Percentiles rank a stretch among this genome's conserved stretches.
phyloP scores from a whole-genome alignment of 129 eudicot species.

The Arctium minus region DNA sequence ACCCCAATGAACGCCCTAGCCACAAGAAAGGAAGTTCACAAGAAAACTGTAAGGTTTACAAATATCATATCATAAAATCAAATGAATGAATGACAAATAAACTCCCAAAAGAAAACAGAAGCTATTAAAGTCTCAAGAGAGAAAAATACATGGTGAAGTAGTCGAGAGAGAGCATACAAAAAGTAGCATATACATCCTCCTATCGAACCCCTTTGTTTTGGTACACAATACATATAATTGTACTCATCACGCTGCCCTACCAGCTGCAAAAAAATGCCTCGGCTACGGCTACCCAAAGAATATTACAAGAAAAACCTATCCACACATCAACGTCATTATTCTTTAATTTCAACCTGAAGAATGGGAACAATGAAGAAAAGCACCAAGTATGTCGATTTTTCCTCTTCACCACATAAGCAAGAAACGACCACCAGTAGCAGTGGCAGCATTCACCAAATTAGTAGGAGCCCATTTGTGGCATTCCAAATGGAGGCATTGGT shows the following conservation, averaged over 20 bases:
- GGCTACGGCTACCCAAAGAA: conserved; percentile 49
- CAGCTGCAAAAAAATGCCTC: conserved; percentile 66
- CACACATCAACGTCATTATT: conserved; percentile 37
- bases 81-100: background rate
- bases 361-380: conserved; percentile 8
- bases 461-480: conserved; percentile 83
- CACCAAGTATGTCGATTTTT: conserved; percentile 7
- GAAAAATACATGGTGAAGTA: conserved; percentile 6
- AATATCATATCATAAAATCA: background rate
- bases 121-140: background rate
- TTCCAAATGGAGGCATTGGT: conserved; percentile 86
- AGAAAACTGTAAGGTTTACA: background rate
- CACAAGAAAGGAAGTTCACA: background rate
- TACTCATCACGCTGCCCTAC: conserved; percentile 47
- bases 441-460: conserved; percentile 18
- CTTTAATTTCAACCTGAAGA: conserved; percentile 21
- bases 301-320: conserved; percentile 56
- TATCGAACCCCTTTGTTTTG: conserved; percentile 22
- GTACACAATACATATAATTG: conserved; percentile 34
- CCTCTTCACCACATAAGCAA: conserved; percentile 5
- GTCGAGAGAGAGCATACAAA: conserved; percentile 12
- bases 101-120: conserved; percentile 1
- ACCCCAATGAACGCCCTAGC: background rate
- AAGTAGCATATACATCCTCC: conserved; percentile 32
- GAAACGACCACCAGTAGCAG: background rate